phyloP scores from a whole-genome alignment of 148 eudicot species.

The Silene latifolia region DNA sequence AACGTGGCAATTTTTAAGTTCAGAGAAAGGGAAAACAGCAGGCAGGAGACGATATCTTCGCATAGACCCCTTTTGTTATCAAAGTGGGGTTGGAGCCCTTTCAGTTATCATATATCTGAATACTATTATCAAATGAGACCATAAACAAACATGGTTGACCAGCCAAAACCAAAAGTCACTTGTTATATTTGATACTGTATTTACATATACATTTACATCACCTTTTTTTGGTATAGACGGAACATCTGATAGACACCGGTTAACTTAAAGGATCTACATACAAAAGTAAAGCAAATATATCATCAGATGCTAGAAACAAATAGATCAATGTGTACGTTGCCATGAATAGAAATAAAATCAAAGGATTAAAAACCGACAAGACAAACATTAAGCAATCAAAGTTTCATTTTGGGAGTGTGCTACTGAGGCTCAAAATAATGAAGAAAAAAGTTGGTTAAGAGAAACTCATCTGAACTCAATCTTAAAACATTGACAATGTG shows the following conservation, averaged over 20 bases:
- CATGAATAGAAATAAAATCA: neutral
- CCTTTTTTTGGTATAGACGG: neutral
- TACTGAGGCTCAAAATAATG: neutral
- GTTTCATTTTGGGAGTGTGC: neutral
- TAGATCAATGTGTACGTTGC: neutral
- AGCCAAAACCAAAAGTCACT: neutral
- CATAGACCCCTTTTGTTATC: neutral
- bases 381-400: conserved; percentile 1
- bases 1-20: neutral
- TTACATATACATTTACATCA: neutral
- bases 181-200: neutral
- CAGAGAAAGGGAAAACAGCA: neutral
- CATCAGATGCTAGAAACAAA: neutral
- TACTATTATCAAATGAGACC: neutral
- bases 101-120: neutral
- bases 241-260: neutral
- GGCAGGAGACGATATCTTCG: neutral
- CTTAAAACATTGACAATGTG: neutral
- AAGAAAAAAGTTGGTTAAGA: neutral
- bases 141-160: neutral
- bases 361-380: neutral
- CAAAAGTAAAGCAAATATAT: neutral
- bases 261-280: neutral
- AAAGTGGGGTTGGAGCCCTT: neutral
- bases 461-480: neutral